Conservation (phyloP, 345 rosid species). For the Gossypium arboreum region DNA sequence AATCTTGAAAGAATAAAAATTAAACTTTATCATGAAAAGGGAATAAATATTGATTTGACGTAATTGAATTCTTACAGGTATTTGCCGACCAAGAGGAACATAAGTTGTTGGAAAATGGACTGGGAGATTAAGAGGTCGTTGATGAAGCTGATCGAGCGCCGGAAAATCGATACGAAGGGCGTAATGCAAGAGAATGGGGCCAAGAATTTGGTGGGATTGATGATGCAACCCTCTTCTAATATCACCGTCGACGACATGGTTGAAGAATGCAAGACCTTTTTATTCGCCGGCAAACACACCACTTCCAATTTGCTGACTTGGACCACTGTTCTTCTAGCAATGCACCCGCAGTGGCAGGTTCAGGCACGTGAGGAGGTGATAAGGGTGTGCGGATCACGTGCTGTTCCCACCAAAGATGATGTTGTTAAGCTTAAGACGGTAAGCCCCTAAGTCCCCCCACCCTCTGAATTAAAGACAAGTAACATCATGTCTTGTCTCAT, state of each 20-base stretch:
- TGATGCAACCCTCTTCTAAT: constrained; percentile 52
- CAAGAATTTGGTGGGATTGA: constrained; percentile 49
- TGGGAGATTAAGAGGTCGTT: constrained; percentile 58
- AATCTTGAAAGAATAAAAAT: too few relatives aligned
- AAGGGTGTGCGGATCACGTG: constrained; percentile 76
- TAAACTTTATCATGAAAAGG: background rate
- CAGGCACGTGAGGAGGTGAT: constrained; percentile 78
- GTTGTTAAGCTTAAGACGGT: constrained; percentile 76
- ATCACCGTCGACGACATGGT: constrained; percentile 52
- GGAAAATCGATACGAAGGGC: constrained; percentile 24
- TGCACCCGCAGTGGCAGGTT: constrained; percentile 90
- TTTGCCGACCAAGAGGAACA: constrained; percentile 66
- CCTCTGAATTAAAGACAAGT: background rate
- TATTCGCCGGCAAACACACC: constrained; percentile 93
- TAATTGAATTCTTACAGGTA: constrained; percentile 37
- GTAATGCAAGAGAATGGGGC: constrained; percentile 16
- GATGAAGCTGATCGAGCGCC: constrained; percentile 45
- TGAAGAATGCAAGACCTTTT: constrained; percentile 89
- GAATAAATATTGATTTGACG: background rate
- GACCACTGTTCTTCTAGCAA: constrained; percentile 65
- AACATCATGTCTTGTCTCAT: constrained; percentile 11
- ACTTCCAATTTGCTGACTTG: constrained; percentile 82
- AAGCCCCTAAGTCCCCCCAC: constrained; percentile 3
- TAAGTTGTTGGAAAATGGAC: constrained; percentile 70
- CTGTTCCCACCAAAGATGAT: constrained; percentile 57